Evolutionary conservation across 768 basidiomycete species (phyloP), one percentile per base, ranked within the genome.

Genomic region (Gloeophyllum trabeum): DNA sequence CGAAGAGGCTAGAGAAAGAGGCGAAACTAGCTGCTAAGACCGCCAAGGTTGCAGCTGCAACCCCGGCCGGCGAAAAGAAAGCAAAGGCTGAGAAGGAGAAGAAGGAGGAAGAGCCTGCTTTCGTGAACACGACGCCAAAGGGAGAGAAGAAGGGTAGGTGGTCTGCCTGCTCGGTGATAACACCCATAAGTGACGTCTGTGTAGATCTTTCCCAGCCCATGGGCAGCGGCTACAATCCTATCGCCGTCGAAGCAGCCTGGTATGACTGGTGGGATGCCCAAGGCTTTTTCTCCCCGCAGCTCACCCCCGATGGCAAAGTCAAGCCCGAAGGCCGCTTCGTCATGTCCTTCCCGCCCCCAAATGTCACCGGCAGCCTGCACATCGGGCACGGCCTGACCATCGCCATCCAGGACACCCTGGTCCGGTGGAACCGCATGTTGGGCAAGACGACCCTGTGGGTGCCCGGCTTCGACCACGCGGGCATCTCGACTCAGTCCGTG

Each of bases 391-490:
- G 81, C 2, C 68, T 99, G 42, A 94, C 93, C 1, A 74, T 82
- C 5, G 85, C 92, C 3, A 82, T 99, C 46, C 91, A 98, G 54
- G 96, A 99, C 56, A 63, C 76, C 1, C 62, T 99, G 47, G 68
- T 92, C 39, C 77, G 96, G 56, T 99, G 94, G 93, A 90, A 92
- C 59, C 89, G 94, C 24, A 99, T 98, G 96, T 65, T 84, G 30
- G 94, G 94, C 1, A 87, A 81, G 62, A 89, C 88, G 6, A 83
- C 86, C 0, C 67, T 98, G 1, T 98, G 84, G 54, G 75, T 81
- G 2, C 96, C 96, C 0, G 96, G 96, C 13, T 99, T 93, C 55
- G 96, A 99, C 61, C 96, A 99, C 53, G 96, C 96, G 0, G 93
- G 94, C 44, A 98, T 99, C 46, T 93, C 93, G 0, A 98, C 96